phyloP scores from a whole-genome alignment of 1,284 basidiomycete genomes.

The Hemileia vastatrix region DNA sequence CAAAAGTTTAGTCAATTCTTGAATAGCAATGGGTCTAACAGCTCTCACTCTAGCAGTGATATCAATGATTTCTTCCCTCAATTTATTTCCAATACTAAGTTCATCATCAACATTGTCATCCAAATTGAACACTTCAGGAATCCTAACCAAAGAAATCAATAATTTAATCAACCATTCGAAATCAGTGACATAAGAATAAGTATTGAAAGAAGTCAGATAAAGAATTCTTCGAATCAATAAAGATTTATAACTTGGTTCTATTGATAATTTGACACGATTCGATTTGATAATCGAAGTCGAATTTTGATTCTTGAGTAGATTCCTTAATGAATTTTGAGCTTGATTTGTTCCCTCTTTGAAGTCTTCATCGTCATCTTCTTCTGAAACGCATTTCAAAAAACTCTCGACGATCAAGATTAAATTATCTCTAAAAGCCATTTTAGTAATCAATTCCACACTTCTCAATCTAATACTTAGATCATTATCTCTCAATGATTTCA shows the following conservation, averaged over 20 bases:
- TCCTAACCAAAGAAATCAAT: constrained; percentile 73
- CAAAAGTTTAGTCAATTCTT: constrained; percentile 26
- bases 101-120: constrained; percentile 13
- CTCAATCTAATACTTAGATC: constrained; percentile 93
- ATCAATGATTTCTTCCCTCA: constrained; percentile 38
- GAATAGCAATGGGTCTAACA: constrained; percentile 28
- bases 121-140: constrained; percentile 22
- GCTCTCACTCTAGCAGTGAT: constrained; percentile 31
- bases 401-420: constrained; percentile 86
- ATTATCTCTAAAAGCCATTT: no score
- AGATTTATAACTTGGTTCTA: constrained; percentile 44
- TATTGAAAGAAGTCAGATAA: constrained; percentile 66
- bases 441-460: no score
- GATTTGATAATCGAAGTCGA: constrained; percentile 40
- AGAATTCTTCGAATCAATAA: constrained; percentile 76
- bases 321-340: constrained; percentile 73
- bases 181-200: constrained; percentile 77
- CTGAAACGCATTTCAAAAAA: background rate
- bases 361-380: background rate
- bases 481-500: constrained; percentile 74
- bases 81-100: constrained; percentile 24
- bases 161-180: constrained; percentile 97
- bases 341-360: constrained; percentile 46
- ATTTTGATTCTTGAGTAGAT: background rate
- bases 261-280: constrained; percentile 42